Evolutionary conservation across 768 basidiomycete species (phyloP), one percentile per base, ranked within the genome.

Genomic region (Podaxis mareebaensis): DNA sequence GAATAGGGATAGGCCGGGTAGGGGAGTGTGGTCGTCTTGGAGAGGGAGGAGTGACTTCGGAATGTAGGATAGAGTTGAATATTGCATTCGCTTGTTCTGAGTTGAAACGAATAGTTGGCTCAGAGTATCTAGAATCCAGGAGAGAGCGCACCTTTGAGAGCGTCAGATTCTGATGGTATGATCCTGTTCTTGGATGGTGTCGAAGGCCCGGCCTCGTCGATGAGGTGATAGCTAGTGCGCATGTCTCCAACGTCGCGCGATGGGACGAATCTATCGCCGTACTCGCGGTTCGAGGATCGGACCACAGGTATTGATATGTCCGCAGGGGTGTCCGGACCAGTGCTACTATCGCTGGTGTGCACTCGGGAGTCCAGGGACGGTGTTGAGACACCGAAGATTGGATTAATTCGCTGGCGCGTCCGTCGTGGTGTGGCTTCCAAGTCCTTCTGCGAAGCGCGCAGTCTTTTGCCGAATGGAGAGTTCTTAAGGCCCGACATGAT

Each of bases 71-170:
- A 28, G 89, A 84, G 64, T 81, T 87, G 78, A 94, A 93, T 58
- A 93, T 84, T 11, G 89, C 81, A 71, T 93, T 93, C 59, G 92
- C 91, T 85, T 93, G 91, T 76, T 93, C 92, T 91, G 65, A 12
- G 44, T 67, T 24, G 49, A 42, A 39, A 46, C 7, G 44, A 24
- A 56, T 54, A 64, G 40, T 60, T 44, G 36, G 26, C 11, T 8
- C 28, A 33, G 33, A 13, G 17, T 13, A 10, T 30, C 17, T 28
- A 11, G 28, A 8, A 39, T 39, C 11, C 54, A 28, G 38, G 3
- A 0, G 24, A 60, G 65, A 54, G 74, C 75, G 36, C 62, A 85
- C 89, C 92, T 77, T 89, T 90, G 65, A 88, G 83, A n/a, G 90
- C 90, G 69, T 92, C 91, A 1, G 85, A 85, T 67, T 89, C 89